Conservation (phyloP, 164 flowering plant genomes). For the Macadamia tetraphylla region DNA sequence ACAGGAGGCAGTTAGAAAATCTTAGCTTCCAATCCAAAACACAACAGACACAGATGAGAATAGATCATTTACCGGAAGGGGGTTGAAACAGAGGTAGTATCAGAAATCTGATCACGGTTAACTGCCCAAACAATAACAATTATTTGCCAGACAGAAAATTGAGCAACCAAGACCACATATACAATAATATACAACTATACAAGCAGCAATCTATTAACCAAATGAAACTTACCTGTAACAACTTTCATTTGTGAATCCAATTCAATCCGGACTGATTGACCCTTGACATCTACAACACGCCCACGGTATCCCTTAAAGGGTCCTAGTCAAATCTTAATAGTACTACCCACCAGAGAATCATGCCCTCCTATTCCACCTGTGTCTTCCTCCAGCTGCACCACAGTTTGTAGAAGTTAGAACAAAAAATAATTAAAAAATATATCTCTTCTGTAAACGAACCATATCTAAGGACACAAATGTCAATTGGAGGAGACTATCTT, state of each 20-base stretch:
- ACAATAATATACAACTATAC: not conserved
- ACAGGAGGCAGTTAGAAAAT: not conserved
- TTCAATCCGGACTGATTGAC: constrained; percentile 69
- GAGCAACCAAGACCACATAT: not conserved
- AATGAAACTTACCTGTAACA: constrained; percentile 70
- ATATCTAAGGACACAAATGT: no score
- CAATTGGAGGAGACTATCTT: no score
- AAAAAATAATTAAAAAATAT: not conserved
- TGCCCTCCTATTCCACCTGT: constrained; percentile 73
- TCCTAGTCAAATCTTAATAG: constrained; percentile 73
- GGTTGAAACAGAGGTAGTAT: constrained; percentile 57
- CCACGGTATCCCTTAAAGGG: constrained; percentile 94
- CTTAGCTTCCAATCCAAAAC: not conserved
- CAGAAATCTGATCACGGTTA: constrained; percentile 60
- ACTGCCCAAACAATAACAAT: constrained; percentile 43
- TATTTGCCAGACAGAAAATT: not conserved
- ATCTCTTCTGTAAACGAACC: not conserved
- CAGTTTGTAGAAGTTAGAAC: not conserved
- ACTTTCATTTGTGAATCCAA: constrained; percentile 90
- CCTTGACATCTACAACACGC: constrained; percentile 72
- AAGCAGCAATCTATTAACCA: not conserved
- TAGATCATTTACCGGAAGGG: constrained; percentile 50
- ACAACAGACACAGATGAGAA: constrained; percentile 1
- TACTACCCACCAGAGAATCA: constrained; percentile 68
- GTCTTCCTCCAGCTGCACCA: constrained; percentile 64